Evolutionary conservation across 225 moss, liverwort and hornwort genomes (phyloP).

Genomic region (Marchantia paleacea): DNA sequence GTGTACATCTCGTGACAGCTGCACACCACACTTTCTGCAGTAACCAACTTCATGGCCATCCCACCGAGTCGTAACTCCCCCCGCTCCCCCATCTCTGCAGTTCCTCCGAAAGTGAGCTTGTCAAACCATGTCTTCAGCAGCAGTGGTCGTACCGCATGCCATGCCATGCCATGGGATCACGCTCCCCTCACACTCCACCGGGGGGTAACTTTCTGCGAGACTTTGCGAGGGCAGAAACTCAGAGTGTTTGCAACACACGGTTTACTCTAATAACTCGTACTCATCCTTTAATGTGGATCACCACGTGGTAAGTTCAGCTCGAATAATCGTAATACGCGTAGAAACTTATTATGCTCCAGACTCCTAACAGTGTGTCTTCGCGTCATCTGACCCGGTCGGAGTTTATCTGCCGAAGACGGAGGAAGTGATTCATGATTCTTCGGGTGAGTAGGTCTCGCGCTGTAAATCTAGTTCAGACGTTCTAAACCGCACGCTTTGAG

Average conservation of each 20-base stretch:
- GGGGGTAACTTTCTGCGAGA: neutral
- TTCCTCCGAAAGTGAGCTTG: neutral
- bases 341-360: neutral
- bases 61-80: neutral
- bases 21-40: slow-evolving; percentile 6
- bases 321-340: slow-evolving; percentile 3
- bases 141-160: too few species aligned
- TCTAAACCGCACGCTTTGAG: neutral
- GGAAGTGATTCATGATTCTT: neutral
- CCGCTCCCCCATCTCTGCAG: neutral
- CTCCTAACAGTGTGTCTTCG: neutral
- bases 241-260: too few species aligned
- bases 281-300: neutral
- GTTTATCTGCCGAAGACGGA: neutral
- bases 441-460: neutral
- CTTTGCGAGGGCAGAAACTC: too few species aligned
- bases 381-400: too few species aligned
- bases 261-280: too few species aligned
- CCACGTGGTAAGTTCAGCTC: neutral
- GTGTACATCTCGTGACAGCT: slow-evolving; percentile 2
- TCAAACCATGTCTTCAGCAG: neutral
- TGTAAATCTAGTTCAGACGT: neutral
- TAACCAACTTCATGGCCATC: neutral
- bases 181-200: neutral
- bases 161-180: neutral